Evolutionary conservation across 495 filamentous ascomycete species (phyloP).

Genomic region (Astrocystis sublimbata): DNA sequence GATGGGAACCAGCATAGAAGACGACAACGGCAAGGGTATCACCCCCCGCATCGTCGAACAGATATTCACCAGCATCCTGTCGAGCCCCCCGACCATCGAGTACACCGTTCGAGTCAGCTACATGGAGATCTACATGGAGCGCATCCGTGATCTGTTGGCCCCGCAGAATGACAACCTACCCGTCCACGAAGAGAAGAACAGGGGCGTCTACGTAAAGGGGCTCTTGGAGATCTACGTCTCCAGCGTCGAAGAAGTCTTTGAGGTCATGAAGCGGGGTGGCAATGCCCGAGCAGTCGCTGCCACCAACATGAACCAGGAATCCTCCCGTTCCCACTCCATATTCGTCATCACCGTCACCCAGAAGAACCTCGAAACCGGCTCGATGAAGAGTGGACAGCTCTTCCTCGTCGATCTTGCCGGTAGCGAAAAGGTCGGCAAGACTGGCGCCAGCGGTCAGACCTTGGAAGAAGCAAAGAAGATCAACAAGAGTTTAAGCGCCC

Average conservation of each 20-base stretch:
- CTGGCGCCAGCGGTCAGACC: slow-evolving; percentile 94
- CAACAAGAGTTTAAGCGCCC: slow-evolving; percentile 96
- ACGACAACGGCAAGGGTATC: slow-evolving; percentile 84
- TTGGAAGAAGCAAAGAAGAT: slow-evolving; percentile 99
- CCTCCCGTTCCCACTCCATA: slow-evolving; percentile 96
- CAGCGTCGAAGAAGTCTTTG: slow-evolving; percentile 92
- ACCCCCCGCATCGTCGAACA: slow-evolving; percentile 98
- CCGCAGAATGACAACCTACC: slow-evolving; percentile 95
- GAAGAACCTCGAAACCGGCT: slow-evolving; percentile 97
- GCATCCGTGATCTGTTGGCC: slow-evolving; percentile 87
- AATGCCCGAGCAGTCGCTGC: slow-evolving; percentile 86
- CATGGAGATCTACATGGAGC: slow-evolving; percentile 99
- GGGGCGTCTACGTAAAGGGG: slow-evolving; percentile 96
- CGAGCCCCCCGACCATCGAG: slow-evolving; percentile 90
- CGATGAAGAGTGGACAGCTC: slow-evolving; percentile 92
- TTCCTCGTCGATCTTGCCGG: slow-evolving; percentile 97
- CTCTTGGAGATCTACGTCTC: slow-evolving; percentile 94
- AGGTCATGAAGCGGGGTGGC: slow-evolving; percentile 94
- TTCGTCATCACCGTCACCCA: slow-evolving; percentile 97
- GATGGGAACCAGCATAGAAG: slow-evolving; percentile 97
- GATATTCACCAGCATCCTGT: slow-evolving; percentile 91
- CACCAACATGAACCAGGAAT: slow-evolving; percentile 99
- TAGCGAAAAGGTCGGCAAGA: slow-evolving; percentile 98
- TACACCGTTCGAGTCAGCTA: slow-evolving; percentile 97
- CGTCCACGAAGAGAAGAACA: slow-evolving; percentile 94